Percentiles rank a stretch among this genome's conserved stretches.
Evolutionary conservation across 257 asterid species (phyloP).

Genomic region (Nicotiana undulata): DNA sequence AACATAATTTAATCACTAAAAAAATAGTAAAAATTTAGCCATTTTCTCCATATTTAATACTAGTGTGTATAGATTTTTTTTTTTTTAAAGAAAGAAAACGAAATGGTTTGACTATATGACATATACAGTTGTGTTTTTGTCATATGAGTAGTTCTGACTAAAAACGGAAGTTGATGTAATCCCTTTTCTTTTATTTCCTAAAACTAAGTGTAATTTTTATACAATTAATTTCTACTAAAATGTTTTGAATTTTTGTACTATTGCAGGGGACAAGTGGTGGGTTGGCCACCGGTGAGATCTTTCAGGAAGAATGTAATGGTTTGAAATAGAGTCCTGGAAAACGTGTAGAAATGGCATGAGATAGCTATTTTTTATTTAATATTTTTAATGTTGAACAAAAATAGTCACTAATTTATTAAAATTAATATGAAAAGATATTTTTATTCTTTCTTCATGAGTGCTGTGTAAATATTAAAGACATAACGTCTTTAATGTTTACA

Average conservation of each 20-base stretch:
- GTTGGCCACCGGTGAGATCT: slow-evolving; percentile 50
- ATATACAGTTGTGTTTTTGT: not conserved
- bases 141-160: not conserved
- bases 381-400: too few relatives aligned
- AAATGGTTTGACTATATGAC: not conserved
- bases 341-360: too few relatives aligned
- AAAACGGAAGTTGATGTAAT: not conserved
- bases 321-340: too few relatives aligned
- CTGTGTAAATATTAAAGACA: too few relatives aligned
- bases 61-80: not conserved
- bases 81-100: not conserved
- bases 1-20: not conserved
- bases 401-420: too few relatives aligned
- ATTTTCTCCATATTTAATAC: not conserved
- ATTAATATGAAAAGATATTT: too few relatives aligned
- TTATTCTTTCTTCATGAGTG: too few relatives aligned
- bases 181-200: not conserved
- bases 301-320: slow-evolving; percentile 37
- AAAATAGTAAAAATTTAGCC: not conserved
- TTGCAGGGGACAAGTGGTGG: slow-evolving; percentile 43
- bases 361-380: too few relatives aligned
- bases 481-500: too few relatives aligned
- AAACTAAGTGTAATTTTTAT: not conserved
- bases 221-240: too few relatives aligned
- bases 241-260: not conserved